Percentiles rank a stretch among this genome's conserved stretches.
Conservation (phyloP, 352 stramenopile genomes). For the Achlya hypogyna region DNA sequence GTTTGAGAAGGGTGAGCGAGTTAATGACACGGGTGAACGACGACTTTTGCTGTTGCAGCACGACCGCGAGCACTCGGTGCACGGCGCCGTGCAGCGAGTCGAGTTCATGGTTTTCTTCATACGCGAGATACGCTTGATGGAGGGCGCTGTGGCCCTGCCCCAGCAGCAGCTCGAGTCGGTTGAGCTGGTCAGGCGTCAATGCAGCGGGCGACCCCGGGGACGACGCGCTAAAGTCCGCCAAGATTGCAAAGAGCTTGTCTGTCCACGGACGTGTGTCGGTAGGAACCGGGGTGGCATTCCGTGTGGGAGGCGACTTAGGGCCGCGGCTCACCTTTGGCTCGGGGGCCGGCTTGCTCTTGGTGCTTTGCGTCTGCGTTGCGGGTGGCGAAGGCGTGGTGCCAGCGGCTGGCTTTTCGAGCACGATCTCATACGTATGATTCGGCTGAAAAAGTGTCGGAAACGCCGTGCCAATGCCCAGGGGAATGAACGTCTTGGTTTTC, state of each 20-base stretch:
- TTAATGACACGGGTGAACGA: constrained; percentile 11
- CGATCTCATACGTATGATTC: constrained; percentile 14
- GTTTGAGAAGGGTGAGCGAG: neutral
- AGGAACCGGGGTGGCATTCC: too few relatives aligned
- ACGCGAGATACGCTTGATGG: neutral
- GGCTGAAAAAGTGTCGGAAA: constrained; percentile 13
- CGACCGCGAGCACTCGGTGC: neutral
- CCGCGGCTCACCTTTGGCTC: too few relatives aligned
- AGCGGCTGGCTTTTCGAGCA: neutral
- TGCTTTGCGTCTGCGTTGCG: too few relatives aligned
- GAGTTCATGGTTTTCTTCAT: neutral
- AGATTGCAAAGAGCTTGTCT: neutral
- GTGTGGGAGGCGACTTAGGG: too few relatives aligned
- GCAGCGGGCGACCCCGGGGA: neutral
- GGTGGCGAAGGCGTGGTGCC: neutral
- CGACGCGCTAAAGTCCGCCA: neutral
- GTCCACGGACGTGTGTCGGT: neutral
- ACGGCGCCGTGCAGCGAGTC: neutral
- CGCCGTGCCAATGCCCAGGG: neutral
- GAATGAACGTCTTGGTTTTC: constrained; percentile 17
- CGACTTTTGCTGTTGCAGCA: constrained; percentile 7
- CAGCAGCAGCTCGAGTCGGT: neutral
- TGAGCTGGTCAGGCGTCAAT: neutral
- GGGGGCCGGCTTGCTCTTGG: too few relatives aligned
- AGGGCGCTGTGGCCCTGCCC: neutral